phyloP scores from a whole-genome alignment of 345 rosid genomes.

The Salix viminalis region DNA sequence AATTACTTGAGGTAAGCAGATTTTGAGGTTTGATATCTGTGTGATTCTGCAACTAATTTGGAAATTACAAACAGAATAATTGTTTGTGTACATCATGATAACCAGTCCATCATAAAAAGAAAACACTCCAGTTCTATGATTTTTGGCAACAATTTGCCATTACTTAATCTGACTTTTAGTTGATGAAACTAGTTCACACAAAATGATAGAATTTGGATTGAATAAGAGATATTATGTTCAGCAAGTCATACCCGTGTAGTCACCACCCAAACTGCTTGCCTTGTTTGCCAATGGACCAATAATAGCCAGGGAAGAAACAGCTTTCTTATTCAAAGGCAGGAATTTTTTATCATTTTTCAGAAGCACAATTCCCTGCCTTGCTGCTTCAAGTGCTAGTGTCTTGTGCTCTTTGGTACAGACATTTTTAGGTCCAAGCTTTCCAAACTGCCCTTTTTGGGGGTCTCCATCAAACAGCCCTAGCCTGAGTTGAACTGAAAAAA shows the following conservation, averaged over 20 bases:
- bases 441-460: slow-evolving; percentile 19
- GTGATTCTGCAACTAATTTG: not conserved
- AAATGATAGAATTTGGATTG: not conserved
- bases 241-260: slow-evolving; percentile 55
- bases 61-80: not conserved
- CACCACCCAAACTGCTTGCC: slow-evolving; percentile 62
- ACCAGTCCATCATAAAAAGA: not conserved
- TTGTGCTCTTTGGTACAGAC: slow-evolving; percentile 27
- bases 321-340: slow-evolving; percentile 21
- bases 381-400: slow-evolving; percentile 29
- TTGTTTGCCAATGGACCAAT: slow-evolving; percentile 55
- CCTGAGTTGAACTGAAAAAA: slow-evolving; percentile 24
- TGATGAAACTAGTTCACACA: not conserved
- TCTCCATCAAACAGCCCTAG: slow-evolving; percentile 28
- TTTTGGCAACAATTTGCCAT: not conserved
- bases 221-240: not conserved
- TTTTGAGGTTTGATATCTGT: not conserved
- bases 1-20: not conserved
- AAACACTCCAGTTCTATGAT: not conserved
- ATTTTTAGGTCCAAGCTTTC: slow-evolving; percentile 22
- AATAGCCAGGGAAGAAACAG: slow-evolving; percentile 25
- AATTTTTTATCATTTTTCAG: slow-evolving; percentile 24
- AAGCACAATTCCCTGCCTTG: slow-evolving; percentile 33
- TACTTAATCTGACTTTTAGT: not conserved
- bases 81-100: not conserved